Evolutionary conservation across 257 asterid genomes (phyloP), one percentile per base, ranked within the genome.

Genomic region (Ballota nigra): DNA sequence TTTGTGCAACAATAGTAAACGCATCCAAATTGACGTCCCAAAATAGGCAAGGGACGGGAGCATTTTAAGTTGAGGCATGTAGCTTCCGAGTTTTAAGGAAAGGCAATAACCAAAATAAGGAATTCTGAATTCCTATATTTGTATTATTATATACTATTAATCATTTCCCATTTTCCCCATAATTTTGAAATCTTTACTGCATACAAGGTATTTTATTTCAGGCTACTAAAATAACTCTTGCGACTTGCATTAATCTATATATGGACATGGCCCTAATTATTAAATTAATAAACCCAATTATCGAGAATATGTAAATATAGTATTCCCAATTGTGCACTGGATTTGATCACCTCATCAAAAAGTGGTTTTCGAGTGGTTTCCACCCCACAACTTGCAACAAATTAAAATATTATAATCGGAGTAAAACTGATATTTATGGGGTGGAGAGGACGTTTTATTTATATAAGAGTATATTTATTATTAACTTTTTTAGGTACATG

Each of bases 361-460:
- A 68, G 69, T 66, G 61, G 66, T 49, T 58, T 69, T 77, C 31
- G 71, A 71, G 83, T 82, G 83, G 77, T 23, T 75, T 78, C 81
- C 83, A 82, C 77, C 69, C 79, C 83, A 78, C 76, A 82, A 57
- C 77, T 73, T 69, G 81, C 73, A 61, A 29, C 53, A 36, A 51
- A 31, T 4, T 28, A 64, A 28, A 45, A 29, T 26, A 24, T 15
- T 20, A 13, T 28, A 36, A 64, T 69, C 69, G 26, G 69, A 51
- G 3, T 31, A 33, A 33, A 15, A 63, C 23, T 68, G 8, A 33
- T 73, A 28, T 22, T 29, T 62, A 8, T 57, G 8, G 18, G 28
- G 6, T 31, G 8, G 47, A 12, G 13, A 43, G 51, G 51, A 15
- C 18, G 51, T 43, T 43, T 43, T 28, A 22, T 36, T 36, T 0